Evolutionary conservation across 2,329 filamentous ascomycete species (phyloP), one percentile per base, ranked within the genome.

Genomic region (Aspergillaceae sp.): DNA sequence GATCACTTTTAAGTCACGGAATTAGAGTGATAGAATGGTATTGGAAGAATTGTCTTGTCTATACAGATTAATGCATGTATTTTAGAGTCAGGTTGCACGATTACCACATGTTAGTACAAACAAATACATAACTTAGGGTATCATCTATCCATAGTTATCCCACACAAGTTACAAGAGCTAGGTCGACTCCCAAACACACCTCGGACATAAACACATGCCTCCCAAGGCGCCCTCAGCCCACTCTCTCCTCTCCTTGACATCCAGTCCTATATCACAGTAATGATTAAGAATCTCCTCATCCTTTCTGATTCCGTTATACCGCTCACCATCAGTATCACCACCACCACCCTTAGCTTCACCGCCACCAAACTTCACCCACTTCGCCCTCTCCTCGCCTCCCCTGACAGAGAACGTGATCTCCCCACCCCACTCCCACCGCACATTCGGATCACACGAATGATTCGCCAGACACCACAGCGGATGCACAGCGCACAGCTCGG

Each of bases 381-480:
- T 56, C n/a, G 63, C 64, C 33, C 56, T 64, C 51, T 70, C 66
- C 8, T 56, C 55, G 28, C 55, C 49, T 29, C 46, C 53, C 26
- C 68, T 51, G 8, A 61, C 66, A 11, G 61, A 55, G 55, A 69
- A 68, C 3, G 61, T 66, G 46, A 69, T 69, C 53, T 70, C 65
- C 4, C 62, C 64, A 42, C 84, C 82, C 87, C 90, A 96, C 59
- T 94, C 87, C 92, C 92, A 98, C 3, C 79, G 79, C 35, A 97
- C 89, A 64, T 95, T 96, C 6, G 92, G 92, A 62, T 95, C 83
- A 68, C 92, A 98, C 64, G 89, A 88, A 64, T 98, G 92, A 60
- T 98, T 98, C 29, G 91, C 90, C 29, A 97, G 75, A 67, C 90
- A 97, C 89, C 92, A 98, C 56, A 94, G 81, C 2, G 91, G 89